phyloP scores from a whole-genome alignment of 345 rosid species.

The Sapria himalayana region DNA sequence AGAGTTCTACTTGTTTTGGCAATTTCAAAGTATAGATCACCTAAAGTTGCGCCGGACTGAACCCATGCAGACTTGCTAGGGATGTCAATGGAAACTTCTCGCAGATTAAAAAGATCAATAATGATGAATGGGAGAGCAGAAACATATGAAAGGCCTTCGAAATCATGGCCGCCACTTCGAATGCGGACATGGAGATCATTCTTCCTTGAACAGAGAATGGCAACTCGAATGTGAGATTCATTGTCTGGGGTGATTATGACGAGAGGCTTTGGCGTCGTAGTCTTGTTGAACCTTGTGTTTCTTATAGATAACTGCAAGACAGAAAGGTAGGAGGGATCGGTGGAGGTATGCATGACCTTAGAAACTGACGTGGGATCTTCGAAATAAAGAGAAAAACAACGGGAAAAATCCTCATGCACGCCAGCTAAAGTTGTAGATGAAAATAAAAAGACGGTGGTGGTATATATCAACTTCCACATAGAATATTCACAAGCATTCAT shows the following conservation, averaged over 20 bases:
- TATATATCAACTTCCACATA: too few species aligned
- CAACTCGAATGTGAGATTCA: constrained; percentile 39
- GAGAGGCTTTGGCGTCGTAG: constrained; percentile 35
- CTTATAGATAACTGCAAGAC: constrained; percentile 23
- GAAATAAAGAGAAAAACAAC: too few species aligned
- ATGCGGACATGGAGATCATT: constrained; percentile 23
- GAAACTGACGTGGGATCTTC: too few species aligned
- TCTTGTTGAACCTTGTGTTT: constrained; percentile 29
- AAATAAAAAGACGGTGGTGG: too few species aligned
- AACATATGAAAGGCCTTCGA: constrained; percentile 45
- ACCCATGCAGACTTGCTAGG: neutral
- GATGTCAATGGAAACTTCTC: neutral
- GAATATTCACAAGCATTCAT: too few species aligned
- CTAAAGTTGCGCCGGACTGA: neutral
- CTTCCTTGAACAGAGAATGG: constrained; percentile 24
- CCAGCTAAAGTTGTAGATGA: too few species aligned
- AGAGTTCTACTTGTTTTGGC: neutral
- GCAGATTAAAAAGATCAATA: constrained; percentile 1
- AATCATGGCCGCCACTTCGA: constrained; percentile 79
- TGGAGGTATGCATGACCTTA: too few species aligned
- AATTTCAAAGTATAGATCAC: neutral
- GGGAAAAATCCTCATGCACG: too few species aligned
- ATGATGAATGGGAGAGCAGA: constrained; percentile 10
- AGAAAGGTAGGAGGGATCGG: constrained; percentile 21
- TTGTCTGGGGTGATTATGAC: constrained; percentile 34